These are phyloP conservation scores for Coprinopsis cinerea DNA, from an alignment of 768 basidiomycete genomes.

Conservation along the genomic window DNA sequence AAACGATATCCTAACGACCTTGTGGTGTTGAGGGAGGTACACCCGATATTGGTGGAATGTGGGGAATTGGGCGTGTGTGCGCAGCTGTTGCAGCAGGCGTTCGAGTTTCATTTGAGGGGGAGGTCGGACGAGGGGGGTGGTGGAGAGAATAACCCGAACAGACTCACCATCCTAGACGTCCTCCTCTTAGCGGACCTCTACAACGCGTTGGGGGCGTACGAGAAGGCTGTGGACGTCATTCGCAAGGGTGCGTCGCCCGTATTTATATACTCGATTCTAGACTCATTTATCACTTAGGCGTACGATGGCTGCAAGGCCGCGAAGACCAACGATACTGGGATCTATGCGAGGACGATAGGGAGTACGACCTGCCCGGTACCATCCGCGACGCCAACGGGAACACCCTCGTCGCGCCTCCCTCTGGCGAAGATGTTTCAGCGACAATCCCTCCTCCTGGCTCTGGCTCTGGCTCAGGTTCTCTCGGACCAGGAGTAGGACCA, in stretches of 20 bases:
- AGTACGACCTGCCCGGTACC: constrained; percentile 56
- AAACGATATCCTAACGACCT: constrained; percentile 76
- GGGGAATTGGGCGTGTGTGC: constrained; percentile 62
- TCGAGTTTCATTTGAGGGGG: constrained; percentile 55
- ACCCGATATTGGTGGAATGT: constrained; percentile 70
- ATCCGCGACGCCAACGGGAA: no score
- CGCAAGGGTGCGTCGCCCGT: no score
- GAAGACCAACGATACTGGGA: constrained; percentile 75
- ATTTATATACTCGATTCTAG: no score
- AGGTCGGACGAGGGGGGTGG: constrained; percentile 43
- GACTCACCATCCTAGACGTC: constrained; percentile 62
- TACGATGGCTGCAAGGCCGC: constrained; percentile 89
- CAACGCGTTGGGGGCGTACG: constrained; percentile 63
- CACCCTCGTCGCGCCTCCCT: no score
- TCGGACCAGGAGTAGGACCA: no score
- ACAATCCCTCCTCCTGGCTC: no score
- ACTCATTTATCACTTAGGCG: no score
- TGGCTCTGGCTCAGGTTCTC: no score
- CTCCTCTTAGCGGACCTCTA: constrained; percentile 82
- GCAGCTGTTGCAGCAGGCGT: constrained; percentile 63
- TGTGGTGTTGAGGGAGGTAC: constrained; percentile 71
- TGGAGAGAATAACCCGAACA: constrained; percentile 21
- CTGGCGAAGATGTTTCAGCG: no score
- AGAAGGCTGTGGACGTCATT: constrained; percentile 61
- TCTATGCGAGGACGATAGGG: constrained; percentile 76